A percentile compares a stretch with the other conserved stretches of the same genome.
Conservation (phyloP, 129 eudicot species). For the Apium graveolens region DNA sequence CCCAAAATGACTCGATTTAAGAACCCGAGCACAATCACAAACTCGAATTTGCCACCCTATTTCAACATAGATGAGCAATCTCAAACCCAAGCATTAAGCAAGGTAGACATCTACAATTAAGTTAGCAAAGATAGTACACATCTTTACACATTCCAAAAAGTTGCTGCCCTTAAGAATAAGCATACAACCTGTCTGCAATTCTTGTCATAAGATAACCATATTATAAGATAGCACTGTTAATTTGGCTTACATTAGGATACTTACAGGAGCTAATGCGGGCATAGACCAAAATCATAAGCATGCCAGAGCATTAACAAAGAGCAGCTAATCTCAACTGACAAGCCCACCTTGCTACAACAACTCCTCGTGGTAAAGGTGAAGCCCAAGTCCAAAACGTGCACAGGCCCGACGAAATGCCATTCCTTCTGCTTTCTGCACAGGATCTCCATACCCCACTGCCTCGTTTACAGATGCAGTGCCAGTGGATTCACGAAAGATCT, state of each 20-base stretch:
- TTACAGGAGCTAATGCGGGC: too few species aligned
- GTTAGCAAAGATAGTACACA: neutral
- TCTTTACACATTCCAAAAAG: neutral
- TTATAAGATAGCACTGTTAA: neutral
- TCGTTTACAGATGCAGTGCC: conserved; percentile 61
- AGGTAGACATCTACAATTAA: neutral
- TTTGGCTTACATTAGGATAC: neutral
- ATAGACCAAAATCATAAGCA: too few species aligned
- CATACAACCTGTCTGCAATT: neutral
- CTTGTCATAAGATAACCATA: neutral
- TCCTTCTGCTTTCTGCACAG: conserved; percentile 89
- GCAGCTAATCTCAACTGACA: neutral
- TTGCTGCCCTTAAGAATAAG: too few species aligned
- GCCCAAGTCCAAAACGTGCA: conserved; percentile 98
- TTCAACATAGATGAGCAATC: neutral
- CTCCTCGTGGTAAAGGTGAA: conserved; percentile 92
- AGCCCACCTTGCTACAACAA: conserved; percentile 18
- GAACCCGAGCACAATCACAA: neutral
- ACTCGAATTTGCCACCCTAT: neutral
- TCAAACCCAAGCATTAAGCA: too few species aligned
- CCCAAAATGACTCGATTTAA: too few species aligned
- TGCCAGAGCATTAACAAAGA: neutral
- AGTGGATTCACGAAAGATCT: conserved; percentile 84
- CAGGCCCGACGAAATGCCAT: conserved; percentile 97
- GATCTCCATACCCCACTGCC: conserved; percentile 64